Evolutionary conservation across 768 basidiomycete species (phyloP), one percentile per base, ranked within the genome.

Genomic region (Multifurca ochricompacta): DNA sequence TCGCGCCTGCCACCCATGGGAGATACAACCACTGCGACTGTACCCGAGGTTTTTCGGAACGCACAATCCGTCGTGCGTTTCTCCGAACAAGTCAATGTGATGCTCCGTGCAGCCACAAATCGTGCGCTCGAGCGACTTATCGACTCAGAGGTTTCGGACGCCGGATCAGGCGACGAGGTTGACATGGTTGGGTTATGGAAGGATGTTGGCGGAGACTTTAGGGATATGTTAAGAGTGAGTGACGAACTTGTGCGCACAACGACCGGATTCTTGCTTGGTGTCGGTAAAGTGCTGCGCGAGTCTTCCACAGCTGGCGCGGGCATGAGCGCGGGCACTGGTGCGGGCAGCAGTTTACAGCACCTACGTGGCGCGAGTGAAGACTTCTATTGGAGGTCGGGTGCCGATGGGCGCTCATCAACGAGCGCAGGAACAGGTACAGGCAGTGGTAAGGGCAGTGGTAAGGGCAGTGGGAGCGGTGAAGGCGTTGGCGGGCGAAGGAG

Each of bases 161-260:
- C 73, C 50, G 50, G 39, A 35, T 59, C 40, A n/a, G 64, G 60
- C 10, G 61, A 58, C 11, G 63, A 64, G 40, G 65, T 69, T 61
- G 70, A 77, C 41, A 59, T 78, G 23, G 74, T 71, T 10, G 79
- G 82, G 50, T 69, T 88, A 27, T 91, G 87, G 88, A 72, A 76
- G 50, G 70, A 74, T 43, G 77, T 90, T 5, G 84, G 85, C 1
- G 76, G 75, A 8, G 88, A 91, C 59, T 86, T 81, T 61, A 70
- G 87, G 34, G 89, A 91, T 48, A 77, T 79, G 48, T 59, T 87
- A 59, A 73, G 83, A 62, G 76, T 81, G 51, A 85, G 85, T 56
- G 90, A 91, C 65, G 89, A 91, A 65, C 71, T 90, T 42, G 83
- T 91, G 3, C 72, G 90, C 51, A 81, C 80, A 6, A 71, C 87